Percentiles rank a stretch among this genome's conserved stretches.
phyloP scores from a whole-genome alignment of 768 basidiomycete species.

The Tulasnella sp. region DNA sequence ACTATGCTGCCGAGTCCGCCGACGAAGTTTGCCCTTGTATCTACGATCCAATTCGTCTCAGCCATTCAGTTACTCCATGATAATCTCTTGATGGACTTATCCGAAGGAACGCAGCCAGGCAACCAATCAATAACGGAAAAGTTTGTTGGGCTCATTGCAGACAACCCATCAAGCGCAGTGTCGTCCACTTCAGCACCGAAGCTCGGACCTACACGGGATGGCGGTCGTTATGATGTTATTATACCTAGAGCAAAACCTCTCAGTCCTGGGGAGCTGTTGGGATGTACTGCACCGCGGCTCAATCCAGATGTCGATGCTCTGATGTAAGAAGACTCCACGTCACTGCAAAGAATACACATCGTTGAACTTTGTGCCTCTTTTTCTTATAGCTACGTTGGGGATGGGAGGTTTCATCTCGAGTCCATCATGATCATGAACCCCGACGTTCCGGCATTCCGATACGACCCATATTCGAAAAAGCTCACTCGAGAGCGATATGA shows the following conservation, averaged over 20 bases:
- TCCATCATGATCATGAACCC: constrained; percentile 99
- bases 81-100: constrained; percentile 37
- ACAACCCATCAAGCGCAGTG: no score
- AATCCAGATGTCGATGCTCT: constrained; percentile 66
- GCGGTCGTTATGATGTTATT: constrained; percentile 45
- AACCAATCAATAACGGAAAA: neutral
- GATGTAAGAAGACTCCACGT: constrained; percentile 45
- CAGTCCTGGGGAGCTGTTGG: constrained; percentile 92
- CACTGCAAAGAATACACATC: neutral
- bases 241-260: constrained; percentile 86
- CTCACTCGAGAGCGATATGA: constrained; percentile 87
- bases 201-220: neutral
- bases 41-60: constrained; percentile 95
- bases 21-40: constrained; percentile 82
- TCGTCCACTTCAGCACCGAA: no score
- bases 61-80: constrained; percentile 81
- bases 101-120: neutral
- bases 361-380: neutral
- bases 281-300: constrained; percentile 87
- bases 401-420: constrained; percentile 96
- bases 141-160: neutral
- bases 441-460: constrained; percentile 84
- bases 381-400: constrained; percentile 76
- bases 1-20: constrained; percentile 13
- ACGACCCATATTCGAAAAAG: constrained; percentile 97